These are phyloP conservation scores for Raddia guianensis DNA, from an alignment of 176 grass and related monocot genomes.

Conservation along the genomic window DNA sequence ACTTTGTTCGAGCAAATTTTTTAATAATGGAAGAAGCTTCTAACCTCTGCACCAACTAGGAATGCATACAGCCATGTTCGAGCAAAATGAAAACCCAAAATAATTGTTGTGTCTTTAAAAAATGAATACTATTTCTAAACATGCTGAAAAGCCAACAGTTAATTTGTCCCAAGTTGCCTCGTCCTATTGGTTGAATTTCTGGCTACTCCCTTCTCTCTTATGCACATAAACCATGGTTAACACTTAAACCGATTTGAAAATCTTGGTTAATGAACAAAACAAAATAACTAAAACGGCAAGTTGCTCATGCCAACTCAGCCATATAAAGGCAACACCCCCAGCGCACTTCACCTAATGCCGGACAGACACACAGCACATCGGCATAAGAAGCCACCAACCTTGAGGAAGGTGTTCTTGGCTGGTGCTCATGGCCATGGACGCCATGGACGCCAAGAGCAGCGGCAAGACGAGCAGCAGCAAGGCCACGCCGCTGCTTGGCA, in stretches of 20 bases:
- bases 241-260: neutral
- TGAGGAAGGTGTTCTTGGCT: constrained; percentile 25
- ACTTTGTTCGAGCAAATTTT: too few relatives aligned
- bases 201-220: neutral
- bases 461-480: constrained; percentile 17
- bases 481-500: constrained; percentile 53
- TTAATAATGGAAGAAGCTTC: too few relatives aligned
- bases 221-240: constrained; percentile 17
- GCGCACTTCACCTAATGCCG: constrained; percentile 32
- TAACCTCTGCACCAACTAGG: too few relatives aligned
- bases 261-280: neutral
- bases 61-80: too few relatives aligned
- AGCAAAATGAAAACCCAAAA: too few relatives aligned
- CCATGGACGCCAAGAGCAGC: constrained; percentile 33
- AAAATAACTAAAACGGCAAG: neutral
- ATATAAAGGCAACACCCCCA: constrained; percentile 37
- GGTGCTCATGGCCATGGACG: constrained; percentile 4
- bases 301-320: constrained; percentile 33
- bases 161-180: neutral
- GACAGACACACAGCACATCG: neutral
- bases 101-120: too few relatives aligned
- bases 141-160: neutral
- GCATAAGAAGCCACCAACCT: neutral
- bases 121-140: too few relatives aligned
- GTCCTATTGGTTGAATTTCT: neutral